Base-by-base conservation (phyloP, 768 basidiomycete genomes). In the Cantharellus cinnabarinus region DNA sequence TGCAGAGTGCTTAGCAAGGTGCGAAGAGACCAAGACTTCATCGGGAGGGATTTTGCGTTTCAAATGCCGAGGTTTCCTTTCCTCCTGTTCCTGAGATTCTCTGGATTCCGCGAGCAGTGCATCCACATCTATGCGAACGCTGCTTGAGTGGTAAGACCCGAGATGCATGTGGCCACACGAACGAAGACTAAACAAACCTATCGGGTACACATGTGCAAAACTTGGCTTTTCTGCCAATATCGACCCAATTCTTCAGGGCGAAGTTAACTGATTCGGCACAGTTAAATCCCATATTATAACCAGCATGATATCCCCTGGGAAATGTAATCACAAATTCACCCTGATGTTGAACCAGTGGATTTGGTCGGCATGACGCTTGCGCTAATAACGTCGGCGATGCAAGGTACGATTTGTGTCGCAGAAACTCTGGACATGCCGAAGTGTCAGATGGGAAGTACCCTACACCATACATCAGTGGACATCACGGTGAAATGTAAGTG, bases 321-420 rank as follows among this genome's bases (percentile, higher is more conserved):
- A 71, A 76, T 3, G 74, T 76, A 63, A 76, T 71, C 50, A 76
- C 69, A 62, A 74, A 74, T 63, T 76, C 74, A 34, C 71, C 70
- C 42, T 74, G 72, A 72, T 90, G 82, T 66, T 99, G 95, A 0
- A 94, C 90, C 37, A 93, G 78, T 59, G 77, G 78, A 66, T 93
- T 99, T 55, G 87, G 93, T 58, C 73, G 74, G 63, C 85, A 89
- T 2, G 86, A 81, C 0, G 82, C 79, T 64, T 87, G 80, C 0
- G 86, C 79, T 0, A 99, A 78, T 2, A 82, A 72, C 4, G 77
- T 81, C 0, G 95, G 95, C 0, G 91, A 95, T 2, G 85, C 90
- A 42, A 94, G 78, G 70, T 89, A 98, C 0, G 89, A 86, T 68
- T 99, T 99, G 72, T 99, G 95, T 2, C 95, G 81, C 59, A 99